phyloP scores from a whole-genome alignment of 495 filamentous ascomycete species.

The Xylaria venustula region DNA sequence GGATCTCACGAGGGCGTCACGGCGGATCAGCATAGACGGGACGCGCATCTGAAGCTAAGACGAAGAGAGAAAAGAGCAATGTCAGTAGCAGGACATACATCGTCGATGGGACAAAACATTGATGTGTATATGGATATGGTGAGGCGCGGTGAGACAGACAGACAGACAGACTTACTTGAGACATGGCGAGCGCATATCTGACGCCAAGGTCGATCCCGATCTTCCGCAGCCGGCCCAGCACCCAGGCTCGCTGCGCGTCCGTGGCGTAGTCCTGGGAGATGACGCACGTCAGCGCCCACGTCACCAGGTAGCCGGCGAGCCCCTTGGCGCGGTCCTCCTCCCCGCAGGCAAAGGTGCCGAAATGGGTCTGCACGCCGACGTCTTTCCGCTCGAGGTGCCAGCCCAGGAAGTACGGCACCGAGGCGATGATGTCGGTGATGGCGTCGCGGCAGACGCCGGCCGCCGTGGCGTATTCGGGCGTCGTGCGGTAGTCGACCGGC shows the following conservation, averaged over 20 bases:
- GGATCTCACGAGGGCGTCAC: slow-evolving; percentile 40
- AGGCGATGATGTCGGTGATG: slow-evolving; percentile 50
- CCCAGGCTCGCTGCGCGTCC: slow-evolving; percentile 48
- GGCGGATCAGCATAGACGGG: slow-evolving; percentile 53
- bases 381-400: slow-evolving; percentile 35
- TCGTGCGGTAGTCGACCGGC: slow-evolving; percentile 53
- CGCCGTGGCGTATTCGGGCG: slow-evolving; percentile 50
- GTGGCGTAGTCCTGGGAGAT: slow-evolving; percentile 48
- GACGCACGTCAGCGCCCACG: slow-evolving; percentile 42
- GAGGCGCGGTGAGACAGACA: no score
- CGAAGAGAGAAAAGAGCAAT: background rate
- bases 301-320: slow-evolving; percentile 44
- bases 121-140: no score
- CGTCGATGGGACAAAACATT: no score
- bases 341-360: slow-evolving; percentile 37
- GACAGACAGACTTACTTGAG: slow-evolving; percentile 27
- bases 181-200: slow-evolving; percentile 47
- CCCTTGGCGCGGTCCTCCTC: slow-evolving; percentile 38
- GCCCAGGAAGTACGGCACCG: slow-evolving; percentile 52
- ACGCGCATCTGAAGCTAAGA: slow-evolving; percentile 44
- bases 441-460: slow-evolving; percentile 37
- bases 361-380: slow-evolving; percentile 6
- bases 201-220: slow-evolving; percentile 49
- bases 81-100: no score
- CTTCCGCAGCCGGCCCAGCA: slow-evolving; percentile 41